Evolutionary conservation across 2,329 filamentous ascomycete species (phyloP), one percentile per base, ranked within the genome.

Genomic region (Zalaria sp.): DNA sequence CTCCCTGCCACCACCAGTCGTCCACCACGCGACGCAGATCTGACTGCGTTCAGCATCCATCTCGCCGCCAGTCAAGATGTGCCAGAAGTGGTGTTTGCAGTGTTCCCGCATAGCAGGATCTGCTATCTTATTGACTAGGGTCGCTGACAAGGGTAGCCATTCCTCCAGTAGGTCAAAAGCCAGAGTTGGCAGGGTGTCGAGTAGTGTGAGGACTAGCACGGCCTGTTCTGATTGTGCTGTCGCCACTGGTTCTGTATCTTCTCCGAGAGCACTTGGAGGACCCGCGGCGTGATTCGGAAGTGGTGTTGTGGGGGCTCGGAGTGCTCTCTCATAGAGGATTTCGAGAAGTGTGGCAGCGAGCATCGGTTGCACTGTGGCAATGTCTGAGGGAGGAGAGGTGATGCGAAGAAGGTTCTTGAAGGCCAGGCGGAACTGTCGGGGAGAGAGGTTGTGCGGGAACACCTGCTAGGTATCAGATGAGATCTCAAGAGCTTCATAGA

Each of bases 11-110:
- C 76, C 75, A 44, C 72, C 58, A 57, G 75, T 63, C 62, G 78
- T 83, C 88, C 88, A 94, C 88, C 88, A 95, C 2, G 77, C 75
- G 11, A 93, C 82, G 38, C 81, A 86, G 28, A 83, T 71, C 34
- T 80, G 76, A 5, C 84, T 81, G 45, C 86, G 73, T 56, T 93
- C 83, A 25, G 93, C 80, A 60, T 94, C 87, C 77, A 94, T 82
- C 63, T 93, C 86, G 3, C 86, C 86, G 51, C 73, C 79, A 34
- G 79, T 79, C 6, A 94, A 62, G 3, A 86, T 72, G 44, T 91
- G 79, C 79, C 83, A 87, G 58, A 93, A 82, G 39, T 86, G 69
- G 47, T 77, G 71, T 54, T 79, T 77, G 32, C 79, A 83, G 2
- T 68, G 65, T 37, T 78, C 71, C 35, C 78, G 71, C 66, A 88